A percentile compares a stretch with the other conserved stretches of the same genome.
Conservation (phyloP, 805 yeast genomes). For the Starmerella tilneyi region DNA sequence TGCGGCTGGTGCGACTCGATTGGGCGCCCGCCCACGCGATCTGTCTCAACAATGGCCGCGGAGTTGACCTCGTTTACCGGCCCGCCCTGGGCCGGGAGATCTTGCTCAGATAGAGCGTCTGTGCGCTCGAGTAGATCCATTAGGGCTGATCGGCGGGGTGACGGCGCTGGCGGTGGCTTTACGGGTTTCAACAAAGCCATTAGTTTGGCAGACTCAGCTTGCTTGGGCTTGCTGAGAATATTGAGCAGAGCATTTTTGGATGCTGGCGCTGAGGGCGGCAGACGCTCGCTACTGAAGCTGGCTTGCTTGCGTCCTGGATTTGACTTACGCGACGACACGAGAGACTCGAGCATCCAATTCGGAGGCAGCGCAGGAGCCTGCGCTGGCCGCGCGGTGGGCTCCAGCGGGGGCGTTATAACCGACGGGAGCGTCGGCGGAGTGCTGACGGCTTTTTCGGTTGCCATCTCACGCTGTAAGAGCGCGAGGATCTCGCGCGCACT, state of each 20-base stretch:
- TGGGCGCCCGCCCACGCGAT: too few relatives aligned
- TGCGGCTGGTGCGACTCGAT: too few relatives aligned
- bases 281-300: too few relatives aligned
- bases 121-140: conserved; percentile 9
- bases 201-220: conserved; percentile 9
- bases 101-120: neutral
- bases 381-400: neutral
- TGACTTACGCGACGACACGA: conserved; percentile 20
- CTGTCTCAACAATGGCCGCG: too few relatives aligned
- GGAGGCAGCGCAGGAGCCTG: conserved; percentile 21
- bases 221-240: conserved; percentile 10
- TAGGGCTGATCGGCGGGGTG: neutral
- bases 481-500: conserved; percentile 29
- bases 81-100: too few relatives aligned
- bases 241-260: conserved; percentile 14
- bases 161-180: neutral
- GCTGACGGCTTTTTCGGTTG: conserved; percentile 8
- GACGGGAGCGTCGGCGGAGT: conserved; percentile 8
- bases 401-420: neutral
- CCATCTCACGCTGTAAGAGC: conserved; percentile 25
- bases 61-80: too few relatives aligned
- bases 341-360: conserved; percentile 21
- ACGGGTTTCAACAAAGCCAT: conserved; percentile 11
- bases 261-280: conserved; percentile 4
- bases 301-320: neutral